Evolutionary conservation across 345 rosid species (phyloP).

Genomic region (Litchi chinensis): DNA sequence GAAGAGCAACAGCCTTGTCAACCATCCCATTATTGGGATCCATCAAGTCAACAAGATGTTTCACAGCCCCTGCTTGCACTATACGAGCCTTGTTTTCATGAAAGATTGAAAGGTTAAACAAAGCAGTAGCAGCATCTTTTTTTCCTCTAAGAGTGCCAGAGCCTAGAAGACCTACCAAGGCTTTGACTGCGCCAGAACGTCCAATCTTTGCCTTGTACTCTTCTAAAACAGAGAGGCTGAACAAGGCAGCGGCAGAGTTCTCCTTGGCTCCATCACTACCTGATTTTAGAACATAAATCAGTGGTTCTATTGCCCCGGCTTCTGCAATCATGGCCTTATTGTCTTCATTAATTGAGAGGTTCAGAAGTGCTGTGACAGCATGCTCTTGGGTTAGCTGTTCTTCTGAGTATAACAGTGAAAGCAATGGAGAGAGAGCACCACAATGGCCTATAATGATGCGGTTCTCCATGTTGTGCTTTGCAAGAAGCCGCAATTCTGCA

Average conservation of each 20-base stretch:
- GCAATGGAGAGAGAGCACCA: constrained; percentile 70
- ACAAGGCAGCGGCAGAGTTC: constrained; percentile 87
- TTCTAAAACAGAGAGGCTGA: constrained; percentile 76
- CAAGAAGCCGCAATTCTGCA: constrained; percentile 77
- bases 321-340: constrained; percentile 76
- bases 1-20: constrained; percentile 93
- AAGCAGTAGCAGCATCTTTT: constrained; percentile 92
- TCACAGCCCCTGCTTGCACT: constrained; percentile 92
- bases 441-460: constrained; percentile 64
- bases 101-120: constrained; percentile 86
- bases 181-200: constrained; percentile 77
- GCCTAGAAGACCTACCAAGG: constrained; percentile 76
- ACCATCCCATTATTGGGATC: constrained; percentile 76
- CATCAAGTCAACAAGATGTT: constrained; percentile 72
- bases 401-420: constrained; percentile 69
- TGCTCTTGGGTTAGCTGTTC: constrained; percentile 79
- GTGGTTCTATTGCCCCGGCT: constrained; percentile 75
- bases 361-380: constrained; percentile 83
- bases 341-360: constrained; percentile 79
- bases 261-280: constrained; percentile 87
- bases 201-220: constrained; percentile 81
- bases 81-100: constrained; percentile 95
- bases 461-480: constrained; percentile 69
- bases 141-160: constrained; percentile 85
- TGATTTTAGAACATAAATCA: constrained; percentile 69